These are phyloP conservation scores for Nigrograna mackinnonii DNA, from an alignment of 2,329 filamentous ascomycete genomes.

Conservation along the genomic window DNA sequence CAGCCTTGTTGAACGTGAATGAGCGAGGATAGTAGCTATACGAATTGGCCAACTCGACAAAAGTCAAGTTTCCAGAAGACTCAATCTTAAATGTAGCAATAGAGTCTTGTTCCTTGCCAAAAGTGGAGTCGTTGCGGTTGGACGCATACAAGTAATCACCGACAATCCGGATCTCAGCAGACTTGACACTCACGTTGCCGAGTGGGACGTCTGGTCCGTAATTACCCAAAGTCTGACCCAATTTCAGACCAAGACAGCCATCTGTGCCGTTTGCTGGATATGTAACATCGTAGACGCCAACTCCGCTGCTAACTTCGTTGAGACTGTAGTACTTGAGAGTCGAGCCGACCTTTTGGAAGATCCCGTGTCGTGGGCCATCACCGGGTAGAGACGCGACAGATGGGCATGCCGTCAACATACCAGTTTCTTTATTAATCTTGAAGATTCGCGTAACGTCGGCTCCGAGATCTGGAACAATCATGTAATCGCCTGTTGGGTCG, in stretches of 20 bases:
- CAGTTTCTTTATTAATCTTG: slow-evolving; percentile 47
- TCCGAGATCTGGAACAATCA: slow-evolving; percentile 56
- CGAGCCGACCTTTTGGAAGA: slow-evolving; percentile 40
- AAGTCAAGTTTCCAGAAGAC: slow-evolving; percentile 16
- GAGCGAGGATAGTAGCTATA: slow-evolving; percentile 26
- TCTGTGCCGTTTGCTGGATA: slow-evolving; percentile 10
- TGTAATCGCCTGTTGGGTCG: slow-evolving; percentile 51
- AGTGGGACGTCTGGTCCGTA: slow-evolving; percentile 15
- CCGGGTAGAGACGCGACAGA: slow-evolving; percentile 45
- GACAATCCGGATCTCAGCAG: slow-evolving; percentile 23
- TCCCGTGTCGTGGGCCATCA: slow-evolving; percentile 56
- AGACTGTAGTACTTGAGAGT: slow-evolving; percentile 20
- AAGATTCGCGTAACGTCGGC: slow-evolving; percentile 59
- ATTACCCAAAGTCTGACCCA: slow-evolving; percentile 22
- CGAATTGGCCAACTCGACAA: slow-evolving; percentile 22
- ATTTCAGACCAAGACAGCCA: slow-evolving; percentile 19
- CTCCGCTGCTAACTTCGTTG: slow-evolving; percentile 27
- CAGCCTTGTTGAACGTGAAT: slow-evolving; percentile 23
- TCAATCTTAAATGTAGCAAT: slow-evolving; percentile 22
- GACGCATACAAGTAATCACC: slow-evolving; percentile 28
- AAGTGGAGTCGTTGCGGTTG: slow-evolving; percentile 27
- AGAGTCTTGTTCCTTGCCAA: slow-evolving; percentile 23
- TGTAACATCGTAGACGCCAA: slow-evolving; percentile 20
- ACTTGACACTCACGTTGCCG: slow-evolving; percentile 17
- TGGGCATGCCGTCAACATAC: slow-evolving; percentile 48